These are phyloP conservation scores for Fragaria ananassa DNA, from an alignment of 306 rosid species.

Conservation along the genomic window DNA sequence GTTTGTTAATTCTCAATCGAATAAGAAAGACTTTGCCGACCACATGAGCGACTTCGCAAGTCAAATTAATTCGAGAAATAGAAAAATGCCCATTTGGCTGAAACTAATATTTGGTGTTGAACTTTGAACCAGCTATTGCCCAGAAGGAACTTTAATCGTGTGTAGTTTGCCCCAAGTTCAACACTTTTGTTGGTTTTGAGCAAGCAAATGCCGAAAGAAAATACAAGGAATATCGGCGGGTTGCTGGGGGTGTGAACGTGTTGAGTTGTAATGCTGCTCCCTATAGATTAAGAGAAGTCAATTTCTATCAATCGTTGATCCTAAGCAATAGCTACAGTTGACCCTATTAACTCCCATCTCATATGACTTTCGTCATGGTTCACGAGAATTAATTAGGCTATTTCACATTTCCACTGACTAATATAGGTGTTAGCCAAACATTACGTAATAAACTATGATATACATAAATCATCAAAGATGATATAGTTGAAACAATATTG, in stretches of 20 bases:
- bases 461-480: too few relatives aligned
- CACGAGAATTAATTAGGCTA: background rate
- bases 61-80: slow-evolving; percentile 3
- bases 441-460: too few relatives aligned
- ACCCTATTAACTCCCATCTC: background rate
- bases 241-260: slow-evolving; percentile 6
- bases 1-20: background rate
- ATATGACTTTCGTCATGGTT: background rate
- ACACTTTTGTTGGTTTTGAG: background rate
- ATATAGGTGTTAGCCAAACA: too few relatives aligned
- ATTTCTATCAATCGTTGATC: background rate
- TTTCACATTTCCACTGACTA: background rate
- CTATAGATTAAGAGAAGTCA: background rate
- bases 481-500: too few relatives aligned
- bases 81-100: slow-evolving; percentile 8
- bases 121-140: background rate
- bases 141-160: background rate
- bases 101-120: slow-evolving; percentile 10
- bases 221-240: background rate
- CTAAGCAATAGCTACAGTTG: background rate
- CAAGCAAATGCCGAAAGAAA: background rate
- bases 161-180: background rate
- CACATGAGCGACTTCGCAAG: background rate
- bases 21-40: background rate
- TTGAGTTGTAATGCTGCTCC: slow-evolving; percentile 3